phyloP scores from a whole-genome alignment of 768 basidiomycete species.

The Phlegmacium glaucopus region DNA sequence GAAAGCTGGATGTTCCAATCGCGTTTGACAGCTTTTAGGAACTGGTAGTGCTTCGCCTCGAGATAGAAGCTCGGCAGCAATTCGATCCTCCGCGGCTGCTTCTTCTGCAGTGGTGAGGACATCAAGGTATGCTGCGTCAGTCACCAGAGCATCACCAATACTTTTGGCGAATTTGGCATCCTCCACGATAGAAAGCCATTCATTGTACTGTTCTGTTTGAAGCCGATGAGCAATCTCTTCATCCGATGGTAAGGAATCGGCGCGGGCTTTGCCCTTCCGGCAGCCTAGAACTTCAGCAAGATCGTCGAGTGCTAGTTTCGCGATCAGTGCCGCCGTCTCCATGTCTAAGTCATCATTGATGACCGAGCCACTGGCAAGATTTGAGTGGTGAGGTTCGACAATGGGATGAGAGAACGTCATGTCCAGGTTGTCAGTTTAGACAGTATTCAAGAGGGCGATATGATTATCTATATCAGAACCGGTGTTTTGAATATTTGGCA shows the following conservation, averaged over 20 bases:
- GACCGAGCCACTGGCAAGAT: not conserved
- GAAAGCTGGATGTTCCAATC: conserved; percentile 16
- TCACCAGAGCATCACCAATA: conserved; percentile 36
- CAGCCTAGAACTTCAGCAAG: conserved; percentile 21
- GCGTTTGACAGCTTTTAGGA: conserved; percentile 16
- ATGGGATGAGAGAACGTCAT: not conserved
- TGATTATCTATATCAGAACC: no score
- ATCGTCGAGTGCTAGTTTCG: conserved; percentile 40
- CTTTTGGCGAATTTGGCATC: conserved; percentile 41
- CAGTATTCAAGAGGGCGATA: no score
- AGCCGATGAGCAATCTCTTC: conserved; percentile 42
- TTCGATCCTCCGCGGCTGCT: conserved; percentile 38
- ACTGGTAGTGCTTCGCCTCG: conserved; percentile 27
- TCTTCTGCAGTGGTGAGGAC: conserved; percentile 30
- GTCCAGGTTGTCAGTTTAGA: no score
- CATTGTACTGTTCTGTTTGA: conserved; percentile 33
- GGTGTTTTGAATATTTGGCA: no score
- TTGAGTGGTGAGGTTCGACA: not conserved
- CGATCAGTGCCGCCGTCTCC: conserved; percentile 36
- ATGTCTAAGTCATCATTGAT: conserved; percentile 22
- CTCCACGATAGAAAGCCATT: conserved; percentile 24
- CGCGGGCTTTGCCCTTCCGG: conserved; percentile 37
- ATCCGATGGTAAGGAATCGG: conserved; percentile 32
- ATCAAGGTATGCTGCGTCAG: conserved; percentile 29
- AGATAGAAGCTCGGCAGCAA: conserved; percentile 35